These are phyloP conservation scores for Penicillium bialowiezense DNA, from an alignment of 495 filamentous ascomycete species.

Conservation along the genomic window DNA sequence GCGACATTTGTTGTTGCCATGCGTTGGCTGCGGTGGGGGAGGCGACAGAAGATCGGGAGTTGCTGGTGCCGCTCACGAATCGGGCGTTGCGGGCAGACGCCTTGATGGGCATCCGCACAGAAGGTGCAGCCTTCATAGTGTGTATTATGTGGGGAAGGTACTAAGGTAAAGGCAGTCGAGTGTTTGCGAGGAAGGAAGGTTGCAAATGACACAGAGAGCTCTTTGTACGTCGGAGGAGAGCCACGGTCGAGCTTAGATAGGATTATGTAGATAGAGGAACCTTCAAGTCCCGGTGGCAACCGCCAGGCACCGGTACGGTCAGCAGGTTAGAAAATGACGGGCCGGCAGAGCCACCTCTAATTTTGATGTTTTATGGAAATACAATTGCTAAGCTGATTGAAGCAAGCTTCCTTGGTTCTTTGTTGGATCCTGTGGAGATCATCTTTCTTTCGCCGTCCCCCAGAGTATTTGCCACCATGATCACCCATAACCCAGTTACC, in stretches of 20 bases:
- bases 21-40: constrained; percentile 27
- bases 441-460: not conserved
- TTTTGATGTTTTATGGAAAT: not conserved
- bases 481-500: not conserved
- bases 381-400: not conserved
- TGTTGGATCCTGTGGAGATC: not conserved
- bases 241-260: constrained; percentile 16
- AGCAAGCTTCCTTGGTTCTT: not conserved
- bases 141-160: not conserved
- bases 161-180: not conserved
- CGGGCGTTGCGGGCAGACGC: constrained; percentile 16
- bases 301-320: constrained; percentile 24
- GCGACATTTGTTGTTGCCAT: constrained; percentile 23
- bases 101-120: constrained; percentile 27
- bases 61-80: constrained; percentile 40
- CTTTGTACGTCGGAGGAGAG: not conserved
- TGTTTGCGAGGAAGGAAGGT: not conserved
- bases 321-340: not conserved
- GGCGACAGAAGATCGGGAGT: constrained; percentile 35
- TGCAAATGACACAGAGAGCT: not conserved
- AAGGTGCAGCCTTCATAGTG: constrained; percentile 33
- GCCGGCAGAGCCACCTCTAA: not conserved
- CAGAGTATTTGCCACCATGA: too few species aligned
- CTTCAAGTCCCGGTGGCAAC: constrained; percentile 24
- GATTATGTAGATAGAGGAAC: constrained; percentile 7